Conservation (phyloP, 352 stramenopile genomes). For the Pilasporangium apinafurcum region DNA sequence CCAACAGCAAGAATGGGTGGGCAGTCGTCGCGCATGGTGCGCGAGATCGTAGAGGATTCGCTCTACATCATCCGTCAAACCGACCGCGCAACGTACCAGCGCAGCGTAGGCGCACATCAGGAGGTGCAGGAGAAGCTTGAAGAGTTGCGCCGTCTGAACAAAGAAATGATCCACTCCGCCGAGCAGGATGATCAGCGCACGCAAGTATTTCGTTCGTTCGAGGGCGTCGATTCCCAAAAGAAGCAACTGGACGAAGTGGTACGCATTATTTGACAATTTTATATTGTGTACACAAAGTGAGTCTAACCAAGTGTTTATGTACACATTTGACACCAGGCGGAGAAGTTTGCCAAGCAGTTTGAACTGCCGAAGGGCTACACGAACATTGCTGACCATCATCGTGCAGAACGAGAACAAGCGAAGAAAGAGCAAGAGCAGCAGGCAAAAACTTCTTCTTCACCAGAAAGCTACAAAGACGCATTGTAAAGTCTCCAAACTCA, state of each 20-base stretch:
- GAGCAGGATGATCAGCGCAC: constrained; percentile 42
- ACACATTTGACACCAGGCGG: constrained; percentile 19
- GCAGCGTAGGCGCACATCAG: constrained; percentile 36
- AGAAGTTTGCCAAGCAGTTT: constrained; percentile 73
- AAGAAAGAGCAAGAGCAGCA: constrained; percentile 18
- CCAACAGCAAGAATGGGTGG: constrained; percentile 46
- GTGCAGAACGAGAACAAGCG: constrained; percentile 19
- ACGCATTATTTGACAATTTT: not conserved
- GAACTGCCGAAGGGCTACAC: constrained; percentile 59
- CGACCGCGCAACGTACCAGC: constrained; percentile 59
- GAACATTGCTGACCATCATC: constrained; percentile 56
- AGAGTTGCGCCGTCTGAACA: constrained; percentile 45
- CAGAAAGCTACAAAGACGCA: too few relatives aligned
- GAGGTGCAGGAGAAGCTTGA: constrained; percentile 60
- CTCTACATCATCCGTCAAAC: constrained; percentile 77
- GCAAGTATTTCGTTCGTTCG: constrained; percentile 54
- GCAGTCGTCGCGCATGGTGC: constrained; percentile 75
- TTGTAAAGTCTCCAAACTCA: too few relatives aligned
- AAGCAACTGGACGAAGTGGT: constrained; percentile 62
- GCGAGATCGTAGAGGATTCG: constrained; percentile 72
- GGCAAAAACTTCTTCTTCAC: constrained; percentile 3
- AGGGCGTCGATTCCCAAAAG: constrained; percentile 49
- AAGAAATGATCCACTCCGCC: constrained; percentile 53
- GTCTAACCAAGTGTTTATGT: not conserved
- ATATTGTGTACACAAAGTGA: not conserved